Base-by-base conservation (phyloP, 2,329 filamentous ascomycete genomes). In the Huntiella savannae region DNA sequence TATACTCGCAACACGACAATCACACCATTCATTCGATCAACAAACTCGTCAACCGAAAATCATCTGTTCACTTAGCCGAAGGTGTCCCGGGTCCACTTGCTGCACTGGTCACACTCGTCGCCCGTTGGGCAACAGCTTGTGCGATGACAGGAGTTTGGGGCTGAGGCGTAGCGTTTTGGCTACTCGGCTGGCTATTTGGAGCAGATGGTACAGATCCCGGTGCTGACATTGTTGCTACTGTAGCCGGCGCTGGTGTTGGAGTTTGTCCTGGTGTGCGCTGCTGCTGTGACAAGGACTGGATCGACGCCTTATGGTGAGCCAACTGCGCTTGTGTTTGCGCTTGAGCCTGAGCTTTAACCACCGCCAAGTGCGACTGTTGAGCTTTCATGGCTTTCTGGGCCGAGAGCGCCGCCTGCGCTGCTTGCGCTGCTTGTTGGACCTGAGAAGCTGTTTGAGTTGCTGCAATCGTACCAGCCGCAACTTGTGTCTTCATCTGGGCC, bases 31-130 rank as follows among this genome's bases (percentile, higher is more conserved):
- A 28, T 10, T 28, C 3, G 6, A 28, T 1, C 22, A 10, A 28
- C 6, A 28, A 28, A 28, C 22, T 28, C 10, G 22, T 2, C 22
- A 28, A 37, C 22, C 5, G 8, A 6, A 8, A 42, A 28, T 12
- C 7, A 39, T 7, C n/a, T 12, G 13, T 28, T 38, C 38, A 44
- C 35, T 46, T 50, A n/a, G 40, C 22, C 32, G 43, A 42, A 13
- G 62, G 62, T 6, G 63, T 64, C 33, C 61, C 62, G 36, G 62
- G 65, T 35, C 60, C 40, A 34, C 40, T 43, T 33, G 22, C 40
- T 35, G 40, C 59, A 37, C 63, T 65, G 11, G 60, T 52, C 45
- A 63, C 60, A 34, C 62, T 59, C 34, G 55, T 53, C n/a, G 53
- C 53, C 16, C 51, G 42, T 11, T 44, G 35, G 3, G 39, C 34